Base-by-base conservation (phyloP, 805 yeast species). In the Metschnikowia colocasiae region DNA sequence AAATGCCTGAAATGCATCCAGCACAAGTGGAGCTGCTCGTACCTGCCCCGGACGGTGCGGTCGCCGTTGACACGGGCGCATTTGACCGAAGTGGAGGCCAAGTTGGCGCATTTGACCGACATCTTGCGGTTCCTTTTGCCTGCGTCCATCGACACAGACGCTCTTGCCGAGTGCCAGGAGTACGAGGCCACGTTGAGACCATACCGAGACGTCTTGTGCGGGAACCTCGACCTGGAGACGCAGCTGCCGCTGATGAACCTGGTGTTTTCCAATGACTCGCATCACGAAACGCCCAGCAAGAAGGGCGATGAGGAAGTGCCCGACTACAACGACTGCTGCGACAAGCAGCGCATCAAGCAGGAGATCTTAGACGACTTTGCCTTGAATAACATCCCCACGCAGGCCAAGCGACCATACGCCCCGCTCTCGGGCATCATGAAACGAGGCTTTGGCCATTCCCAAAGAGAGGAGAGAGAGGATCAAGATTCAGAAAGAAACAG, bases 1-100 rank as follows among this genome's bases (percentile, higher is more conserved):
- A 78, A 76, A 52, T 88, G 96, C 59, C 69, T 82, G 38, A 87
- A 87, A 59, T 88, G 96, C 68, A 63, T 74, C 6, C 80, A 77
- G 46, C 88, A 86, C 59, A 71, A 74, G 19, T 83, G 95, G 86
- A 76, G 77, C 27, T 88, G 96, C 63, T 67, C 79, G 1, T 88
- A 88, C 60, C 83, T 91, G 19, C 96, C 96, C 13, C 73, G 86
- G 50, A 77, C 83, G 1, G 83, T 85, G 29, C 71, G 96, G 46
- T 82, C 92, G 4, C 96, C 96, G 0, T 67, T 88, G 47, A 88
- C 96, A 0, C 70, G 96, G 55, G 88, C 85, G 3, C 85, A 87
- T 66, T 68, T 88, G 54, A 87, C 95, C 13, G 78, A 78, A 45
- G 89, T 88, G 25, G 96, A 88, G 63, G 75, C 71, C 47, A 59